Conservation (phyloP, 345 rosid genomes). For the Geranium rotundifolium region DNA sequence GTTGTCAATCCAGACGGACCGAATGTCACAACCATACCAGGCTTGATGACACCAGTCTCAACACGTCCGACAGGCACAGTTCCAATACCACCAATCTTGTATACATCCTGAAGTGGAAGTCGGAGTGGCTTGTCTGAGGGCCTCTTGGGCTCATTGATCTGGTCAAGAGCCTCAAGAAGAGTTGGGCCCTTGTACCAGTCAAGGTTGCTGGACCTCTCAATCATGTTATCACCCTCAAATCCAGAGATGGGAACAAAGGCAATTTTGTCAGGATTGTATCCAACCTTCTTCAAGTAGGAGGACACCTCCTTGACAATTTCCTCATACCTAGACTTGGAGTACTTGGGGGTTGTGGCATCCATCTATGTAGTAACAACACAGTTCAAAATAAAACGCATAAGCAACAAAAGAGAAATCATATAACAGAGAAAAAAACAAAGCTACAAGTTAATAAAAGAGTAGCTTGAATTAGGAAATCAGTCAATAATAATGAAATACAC, state of each 20-base stretch:
- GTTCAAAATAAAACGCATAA: no score
- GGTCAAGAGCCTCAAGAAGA: conserved; percentile 58
- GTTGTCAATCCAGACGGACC: no score
- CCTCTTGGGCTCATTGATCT: conserved; percentile 58
- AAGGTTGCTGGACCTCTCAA: conserved; percentile 60
- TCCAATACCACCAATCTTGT: conserved; percentile 83
- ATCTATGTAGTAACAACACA: no score
- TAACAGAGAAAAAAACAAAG: no score
- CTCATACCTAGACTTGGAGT: conserved; percentile 33
- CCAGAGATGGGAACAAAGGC: conserved; percentile 33
- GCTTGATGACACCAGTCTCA: conserved; percentile 59
- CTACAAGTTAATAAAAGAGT: no score
- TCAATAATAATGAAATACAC: no score
- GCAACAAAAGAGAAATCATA: no score
- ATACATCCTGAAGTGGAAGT: conserved; percentile 73
- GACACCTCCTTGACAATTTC: conserved; percentile 39
- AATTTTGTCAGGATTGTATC: conserved; percentile 34
- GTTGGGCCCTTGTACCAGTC: conserved; percentile 81
- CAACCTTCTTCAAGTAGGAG: conserved; percentile 34
- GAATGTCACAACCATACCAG: conserved; percentile 46
- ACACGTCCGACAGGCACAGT: conserved; percentile 76
- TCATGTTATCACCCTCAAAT: conserved; percentile 80
- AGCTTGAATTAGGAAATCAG: no score
- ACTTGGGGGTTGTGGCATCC: conserved; percentile 36
- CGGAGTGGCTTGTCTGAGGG: conserved; percentile 86